These are phyloP conservation scores for Pneumocystis canis DNA, from an alignment of 1,139 yeast species.

Conservation along the genomic window DNA sequence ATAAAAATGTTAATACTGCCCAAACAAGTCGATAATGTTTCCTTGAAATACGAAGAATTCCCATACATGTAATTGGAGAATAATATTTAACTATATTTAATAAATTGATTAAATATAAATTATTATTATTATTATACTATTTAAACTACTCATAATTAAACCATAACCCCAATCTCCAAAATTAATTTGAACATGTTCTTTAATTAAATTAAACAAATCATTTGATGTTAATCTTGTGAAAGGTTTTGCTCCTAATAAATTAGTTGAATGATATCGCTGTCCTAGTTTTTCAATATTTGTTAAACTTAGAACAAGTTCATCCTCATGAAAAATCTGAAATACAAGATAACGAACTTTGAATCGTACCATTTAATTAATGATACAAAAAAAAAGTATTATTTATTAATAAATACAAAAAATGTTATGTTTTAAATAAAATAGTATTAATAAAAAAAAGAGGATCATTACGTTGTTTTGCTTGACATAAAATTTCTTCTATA, in stretches of 20 bases:
- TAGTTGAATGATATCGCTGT: not conserved
- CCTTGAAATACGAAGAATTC: slow-evolving; percentile 65
- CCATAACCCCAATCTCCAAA: slow-evolving; percentile 1
- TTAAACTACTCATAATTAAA: not conserved
- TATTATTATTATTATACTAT: not conserved
- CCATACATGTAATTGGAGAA: slow-evolving; percentile 67
- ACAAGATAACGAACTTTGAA: not conserved
- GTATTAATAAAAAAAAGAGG: not conserved
- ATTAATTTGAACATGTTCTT: not conserved
- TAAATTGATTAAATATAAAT: not conserved
- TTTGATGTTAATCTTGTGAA: not conserved
- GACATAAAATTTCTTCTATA: not conserved
- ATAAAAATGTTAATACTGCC: slow-evolving; percentile 52
- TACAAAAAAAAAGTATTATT: not conserved
- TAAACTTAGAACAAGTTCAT: not conserved
- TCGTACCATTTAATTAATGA: not conserved
- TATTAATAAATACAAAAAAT: not conserved
- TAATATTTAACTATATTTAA: slow-evolving; percentile 49
- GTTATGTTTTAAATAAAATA: not conserved
- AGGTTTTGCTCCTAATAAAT: not conserved
- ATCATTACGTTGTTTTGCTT: not conserved
- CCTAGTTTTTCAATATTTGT: not conserved
- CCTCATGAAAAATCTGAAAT: not conserved
- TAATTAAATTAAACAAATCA: not conserved
- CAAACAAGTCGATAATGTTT: slow-evolving; percentile 48